A percentile compares a stretch with the other conserved stretches of the same genome.
Conservation (phyloP, 1,139 yeast genomes). For the Kodamaea sp. region DNA sequence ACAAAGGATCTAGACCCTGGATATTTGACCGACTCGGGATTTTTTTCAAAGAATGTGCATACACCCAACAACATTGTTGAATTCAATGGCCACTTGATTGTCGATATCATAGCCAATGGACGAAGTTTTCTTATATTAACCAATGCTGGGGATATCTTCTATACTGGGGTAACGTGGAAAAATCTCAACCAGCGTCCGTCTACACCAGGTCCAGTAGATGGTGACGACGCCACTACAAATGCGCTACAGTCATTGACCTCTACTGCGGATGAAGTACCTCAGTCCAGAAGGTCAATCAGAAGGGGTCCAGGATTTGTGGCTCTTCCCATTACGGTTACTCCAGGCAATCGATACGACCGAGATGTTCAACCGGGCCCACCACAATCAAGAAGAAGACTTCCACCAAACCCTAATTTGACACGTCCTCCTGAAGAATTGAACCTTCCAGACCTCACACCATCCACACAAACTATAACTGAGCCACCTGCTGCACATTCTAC, state of each 20-base stretch:
- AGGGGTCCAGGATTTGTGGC: conserved; percentile 11
- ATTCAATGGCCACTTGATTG: conserved; percentile 39
- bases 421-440: conserved; percentile 8
- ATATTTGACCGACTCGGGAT: conserved; percentile 20
- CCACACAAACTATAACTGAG: not conserved
- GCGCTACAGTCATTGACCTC: conserved; percentile 7
- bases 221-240: conserved; percentile 15
- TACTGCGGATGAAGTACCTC: conserved; percentile 4
- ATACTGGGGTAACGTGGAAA: conserved; percentile 55
- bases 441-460: conserved; percentile 8
- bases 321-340: conserved; percentile 7
- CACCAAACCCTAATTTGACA: conserved; percentile 16
- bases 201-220: conserved; percentile 24
- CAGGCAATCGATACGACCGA: conserved; percentile 8
- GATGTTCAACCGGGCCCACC: conserved; percentile 10
- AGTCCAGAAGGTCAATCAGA: conserved; percentile 17
- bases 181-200: conserved; percentile 23
- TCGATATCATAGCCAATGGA: conserved; percentile 68
- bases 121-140: conserved; percentile 64
- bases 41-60: conserved; percentile 30
- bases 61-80: conserved; percentile 41
- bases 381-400: conserved; percentile 14
- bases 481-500: not conserved
- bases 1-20: conserved; percentile 28
- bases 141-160: conserved; percentile 52